Conservation (phyloP, 2,329 filamentous ascomycete species). For the Phoma sp. region DNA sequence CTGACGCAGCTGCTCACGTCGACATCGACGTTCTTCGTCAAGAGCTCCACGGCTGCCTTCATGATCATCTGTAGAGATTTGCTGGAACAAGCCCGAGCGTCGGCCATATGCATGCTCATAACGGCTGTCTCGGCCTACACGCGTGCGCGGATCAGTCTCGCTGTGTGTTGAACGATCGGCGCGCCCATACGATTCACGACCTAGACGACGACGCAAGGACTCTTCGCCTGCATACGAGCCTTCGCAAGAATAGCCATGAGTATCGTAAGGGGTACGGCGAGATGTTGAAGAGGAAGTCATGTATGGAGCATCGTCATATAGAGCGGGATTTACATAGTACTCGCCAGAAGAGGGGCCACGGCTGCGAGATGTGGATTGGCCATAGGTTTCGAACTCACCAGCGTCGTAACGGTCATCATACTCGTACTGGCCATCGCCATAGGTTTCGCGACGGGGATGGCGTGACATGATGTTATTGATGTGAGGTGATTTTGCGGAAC, state of each 20-base stretch:
- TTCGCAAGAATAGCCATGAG: not conserved
- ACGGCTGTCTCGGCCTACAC: not conserved
- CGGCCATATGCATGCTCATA: not conserved
- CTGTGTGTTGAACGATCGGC: not conserved
- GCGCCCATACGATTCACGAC: not conserved
- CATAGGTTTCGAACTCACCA: not conserved
- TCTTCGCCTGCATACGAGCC: not conserved
- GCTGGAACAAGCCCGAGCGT: not conserved
- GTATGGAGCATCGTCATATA: not conserved
- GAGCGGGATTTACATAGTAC: not conserved
- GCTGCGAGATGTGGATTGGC: not conserved
- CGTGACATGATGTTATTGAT: not conserved
- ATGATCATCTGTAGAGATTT: not conserved
- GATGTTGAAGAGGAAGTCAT: too few species aligned
- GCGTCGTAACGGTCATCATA: not conserved
- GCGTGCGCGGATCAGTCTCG: not conserved
- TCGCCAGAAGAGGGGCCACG: not conserved
- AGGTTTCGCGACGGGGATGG: not conserved
- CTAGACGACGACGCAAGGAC: not conserved
- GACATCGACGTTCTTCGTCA: not conserved
- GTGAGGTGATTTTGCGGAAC: not conserved
- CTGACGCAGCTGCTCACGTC: not conserved
- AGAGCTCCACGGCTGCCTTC: not conserved
- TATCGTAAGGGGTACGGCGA: not conserved
- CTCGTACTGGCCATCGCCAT: not conserved